These are phyloP conservation scores for Rhododendron henanense DNA, from an alignment of 148 eudicot genomes.

Conservation along the genomic window DNA sequence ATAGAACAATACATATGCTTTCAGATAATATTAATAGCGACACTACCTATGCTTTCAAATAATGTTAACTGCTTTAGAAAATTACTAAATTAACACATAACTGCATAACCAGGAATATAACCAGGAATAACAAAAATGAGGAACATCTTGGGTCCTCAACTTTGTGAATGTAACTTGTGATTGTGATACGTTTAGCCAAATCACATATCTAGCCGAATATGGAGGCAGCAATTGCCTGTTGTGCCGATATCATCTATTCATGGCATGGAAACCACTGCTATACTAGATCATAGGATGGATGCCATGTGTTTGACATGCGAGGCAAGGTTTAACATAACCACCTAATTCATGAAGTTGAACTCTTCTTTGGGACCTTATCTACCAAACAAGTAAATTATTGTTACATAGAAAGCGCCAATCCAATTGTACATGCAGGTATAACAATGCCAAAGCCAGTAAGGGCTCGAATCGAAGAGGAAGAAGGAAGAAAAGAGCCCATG, in stretches of 20 bases:
- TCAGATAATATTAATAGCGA: background rate
- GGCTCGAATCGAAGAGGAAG: background rate
- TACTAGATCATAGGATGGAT: background rate
- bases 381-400: background rate
- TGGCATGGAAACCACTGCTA: background rate
- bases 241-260: background rate
- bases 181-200: background rate
- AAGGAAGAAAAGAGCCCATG: background rate
- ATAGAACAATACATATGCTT: background rate
- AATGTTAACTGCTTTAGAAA: background rate
- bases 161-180: background rate
- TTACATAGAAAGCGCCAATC: background rate
- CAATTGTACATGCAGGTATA: background rate
- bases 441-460: background rate
- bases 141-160: slow-evolving; percentile 1
- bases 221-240: background rate
- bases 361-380: background rate
- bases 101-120: background rate
- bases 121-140: background rate
- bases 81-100: background rate
- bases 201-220: background rate
- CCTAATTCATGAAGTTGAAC: background rate
- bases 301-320: background rate
- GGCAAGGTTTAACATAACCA: background rate
- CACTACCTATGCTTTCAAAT: background rate